Base-by-base conservation (phyloP, 495 filamentous ascomycete genomes). In the Geopyxis carbonaria region DNA sequence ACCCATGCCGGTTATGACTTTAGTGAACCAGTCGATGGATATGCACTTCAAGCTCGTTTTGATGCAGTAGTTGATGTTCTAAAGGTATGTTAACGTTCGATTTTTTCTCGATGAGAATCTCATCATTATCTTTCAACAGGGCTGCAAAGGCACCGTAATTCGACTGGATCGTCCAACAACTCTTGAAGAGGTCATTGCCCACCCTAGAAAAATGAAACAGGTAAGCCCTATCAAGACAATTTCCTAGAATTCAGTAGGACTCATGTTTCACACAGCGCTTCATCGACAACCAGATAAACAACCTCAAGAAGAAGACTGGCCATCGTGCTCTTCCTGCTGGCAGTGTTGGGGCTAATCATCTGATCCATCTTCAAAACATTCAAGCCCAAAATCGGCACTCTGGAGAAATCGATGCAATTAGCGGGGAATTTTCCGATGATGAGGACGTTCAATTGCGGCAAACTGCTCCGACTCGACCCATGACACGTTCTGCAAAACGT, bases 241-340 rank as follows among this genome's bases (percentile, higher is more conserved):
- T 18, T 9, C 11, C 3, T 3, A 13, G 2, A 13, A 18, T 13
- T 13, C 20, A 3, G 31, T 38, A 23, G 33, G 45, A 40, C 46
- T 30, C 15, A 9, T 19, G 7, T 34, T 34, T 14, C 10, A 11
- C 20, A 18, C 24, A 53, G 49, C 42, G 48, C 13, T 53, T 53
- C n/a, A 49, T 50, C 1, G 50, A 53, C 14, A 53, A 53, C 21
- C 48, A 53, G 18, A 53, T 53, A 10, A 53, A 53, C 16, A 53
- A 53, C 18, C 40, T 44, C 14, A 51, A 53, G 19, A 53, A 53
- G 38, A 53, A 53, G 34, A 25, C n/a, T n/a, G n/a, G n/a, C n/a
- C n/a, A n/a, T n/a, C n/a, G n/a, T n/a, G n/a, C n/a, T n/a, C n/a
- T n/a, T n/a, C n/a, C n/a, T n/a, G n/a, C n/a, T n/a, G n/a, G n/a